Base-by-base conservation (phyloP, 2,329 filamentous ascomycete genomes). In the Fusarium decemcellulare region DNA sequence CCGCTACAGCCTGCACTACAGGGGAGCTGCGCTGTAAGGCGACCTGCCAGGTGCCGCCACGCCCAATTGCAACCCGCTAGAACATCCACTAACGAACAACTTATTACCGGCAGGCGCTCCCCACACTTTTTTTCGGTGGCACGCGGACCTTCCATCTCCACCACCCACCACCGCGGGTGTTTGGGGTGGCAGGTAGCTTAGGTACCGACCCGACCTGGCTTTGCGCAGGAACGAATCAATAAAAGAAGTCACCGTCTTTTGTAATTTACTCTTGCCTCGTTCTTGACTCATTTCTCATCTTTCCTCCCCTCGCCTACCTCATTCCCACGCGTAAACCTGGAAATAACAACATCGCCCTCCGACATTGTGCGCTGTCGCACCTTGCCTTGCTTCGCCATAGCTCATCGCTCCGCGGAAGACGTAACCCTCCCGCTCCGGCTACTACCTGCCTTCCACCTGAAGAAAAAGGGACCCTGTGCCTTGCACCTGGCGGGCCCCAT, bases 401-500 rank as follows among this genome's bases (percentile, higher is more conserved):
- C n/a, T 34, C 53, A 59, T 66, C 43, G 47, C 30, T 59, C 65
- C 55, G 57, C 54, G 18, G 27, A 56, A 64, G 46, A 67, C 59
- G 64, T 57, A 56, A 59, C 56, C 51, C 53, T 53, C 27, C 67
- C 44, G 57, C 56, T 59, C 50, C 57, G 39, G 44, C 43, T 65
- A 68, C 68, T 56, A 65, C 55, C 42, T 58, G 32, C 32, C 32
- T 59, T 62, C 65, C 60, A 65, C 54, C 42, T 57, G 46, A 61
- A 65, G 57, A 66, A 62, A 70, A 71, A 71, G 68, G 63, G 68
- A 68, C 68, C 59, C 59, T 72, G 71, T 73, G 69, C 65, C 71
- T 72, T 71, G 65, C 56, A 60, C 58, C 60, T 68, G 54, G 70
- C 72, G 67, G 65, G 56, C 52, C 52, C 64, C 61, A 68, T 72